Percentiles rank a stretch among this genome's conserved stretches.
phyloP scores from a whole-genome alignment of 805 yeast genomes.

The Lipomyces lipofer region DNA sequence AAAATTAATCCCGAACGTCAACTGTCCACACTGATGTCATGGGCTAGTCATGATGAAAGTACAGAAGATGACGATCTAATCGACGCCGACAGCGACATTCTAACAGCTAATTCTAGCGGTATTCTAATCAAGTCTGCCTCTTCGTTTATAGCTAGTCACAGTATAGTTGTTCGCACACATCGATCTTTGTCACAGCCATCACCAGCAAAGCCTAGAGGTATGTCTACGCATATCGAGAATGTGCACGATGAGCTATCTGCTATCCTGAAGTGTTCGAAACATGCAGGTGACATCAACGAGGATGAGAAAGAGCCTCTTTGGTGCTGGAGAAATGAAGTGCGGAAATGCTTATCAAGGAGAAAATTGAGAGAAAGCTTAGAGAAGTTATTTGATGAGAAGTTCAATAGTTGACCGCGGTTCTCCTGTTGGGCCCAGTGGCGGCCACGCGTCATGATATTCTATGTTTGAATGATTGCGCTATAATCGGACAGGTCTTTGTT shows the following conservation, averaged over 20 bases:
- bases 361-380: constrained; percentile 19
- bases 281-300: constrained; percentile 3
- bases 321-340: constrained; percentile 30
- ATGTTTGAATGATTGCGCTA: too few species aligned
- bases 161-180: too few species aligned
- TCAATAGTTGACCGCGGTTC: too few species aligned
- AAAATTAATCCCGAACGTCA: not conserved
- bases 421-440: too few species aligned
- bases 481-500: too few species aligned
- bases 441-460: too few species aligned
- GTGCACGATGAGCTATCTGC: not conserved
- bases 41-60: not conserved
- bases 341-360: constrained; percentile 24
- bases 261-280: not conserved
- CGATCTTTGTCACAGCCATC: too few species aligned
- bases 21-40: not conserved
- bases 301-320: constrained; percentile 10
- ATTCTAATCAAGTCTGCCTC: too few species aligned
- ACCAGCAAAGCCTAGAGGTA: not conserved
- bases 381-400: constrained; percentile 11
- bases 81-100: constrained; percentile 6
- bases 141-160: too few species aligned
- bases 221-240: constrained; percentile 7
- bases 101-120: too few species aligned
- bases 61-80: constrained; percentile 3